Base-by-base conservation (phyloP, 2,329 filamentous ascomycete species). In the Phyllosticta ampelicida region DNA sequence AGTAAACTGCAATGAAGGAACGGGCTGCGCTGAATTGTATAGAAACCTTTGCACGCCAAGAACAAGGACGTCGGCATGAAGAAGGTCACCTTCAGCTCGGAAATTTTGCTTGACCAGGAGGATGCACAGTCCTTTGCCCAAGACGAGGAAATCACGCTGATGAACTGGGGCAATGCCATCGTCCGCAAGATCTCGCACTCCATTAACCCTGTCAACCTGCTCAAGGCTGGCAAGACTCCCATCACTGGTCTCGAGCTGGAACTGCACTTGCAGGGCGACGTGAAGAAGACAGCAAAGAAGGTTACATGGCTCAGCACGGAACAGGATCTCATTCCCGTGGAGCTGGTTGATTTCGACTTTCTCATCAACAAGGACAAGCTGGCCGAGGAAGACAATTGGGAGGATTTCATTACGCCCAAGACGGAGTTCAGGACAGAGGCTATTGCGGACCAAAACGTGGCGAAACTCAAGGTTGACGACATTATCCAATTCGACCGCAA, bases 251-350 rank as follows among this genome's bases (percentile, higher is more conserved):
- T 96, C 48, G 86, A 87, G 60, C 78, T 94, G 56, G 89, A 96
- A 74, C 83, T 96, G n/a, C 87, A 97, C 73, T 82, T 96, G 54
- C 84, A 87, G 66, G 91, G 92, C 58, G 92, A 97, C 71, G 89
- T 97, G 73, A 96, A 95, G 79, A 86, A 89, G 69, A 97, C 92
- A 0, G 85, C 90, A 68, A 96, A 96, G 83, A 97, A 97, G 80
- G 84, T 97, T 44, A 96, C 91, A 0, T 97, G 92, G 92, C 77
- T 97, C 53, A 86, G 89, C 1, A 82, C 80, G 0, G 83, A 89
- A 64, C 87, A 92, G 75, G 82, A 87, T 60, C 80, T 96, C 0
- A 79, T 95, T 13, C 84, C 86, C 8, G 85, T 94, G 20, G 89
- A 96, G 73, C 80, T 96, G 10, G 92, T 91, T 74, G 90, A 96